Evolutionary conservation across 345 rosid species (phyloP).

Genomic region (Lepidium didymum): DNA sequence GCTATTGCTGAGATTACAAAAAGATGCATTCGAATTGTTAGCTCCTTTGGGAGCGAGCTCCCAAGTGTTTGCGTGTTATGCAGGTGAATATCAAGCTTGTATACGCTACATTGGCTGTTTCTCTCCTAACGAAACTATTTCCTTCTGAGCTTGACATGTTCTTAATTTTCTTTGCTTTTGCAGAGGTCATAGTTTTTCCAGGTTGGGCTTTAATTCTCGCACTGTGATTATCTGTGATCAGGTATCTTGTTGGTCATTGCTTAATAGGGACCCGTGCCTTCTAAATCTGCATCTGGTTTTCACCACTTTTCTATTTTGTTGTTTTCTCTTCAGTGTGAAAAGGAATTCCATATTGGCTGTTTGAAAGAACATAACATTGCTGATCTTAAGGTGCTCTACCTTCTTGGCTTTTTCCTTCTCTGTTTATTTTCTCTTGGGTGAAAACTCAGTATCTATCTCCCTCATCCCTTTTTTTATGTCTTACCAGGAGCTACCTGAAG

Average conservation of each 20-base stretch:
- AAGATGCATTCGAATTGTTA: slow-evolving; percentile 83
- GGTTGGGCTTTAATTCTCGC: slow-evolving; percentile 64
- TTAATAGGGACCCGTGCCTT: neutral
- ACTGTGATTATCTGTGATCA: slow-evolving; percentile 94
- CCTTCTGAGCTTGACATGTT: neutral
- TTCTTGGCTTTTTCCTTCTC: neutral
- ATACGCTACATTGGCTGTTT: neutral
- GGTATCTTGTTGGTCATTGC: slow-evolving; percentile 36
- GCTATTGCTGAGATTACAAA: slow-evolving; percentile 76
- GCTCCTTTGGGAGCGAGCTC: slow-evolving; percentile 47
- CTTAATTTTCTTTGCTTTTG: slow-evolving; percentile 19
- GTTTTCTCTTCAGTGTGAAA: slow-evolving; percentile 62
- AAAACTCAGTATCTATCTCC: neutral
- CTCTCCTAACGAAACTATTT: neutral
- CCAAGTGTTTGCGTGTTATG: slow-evolving; percentile 81
- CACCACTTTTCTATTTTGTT: slow-evolving; percentile 10
- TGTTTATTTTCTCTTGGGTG: neutral
- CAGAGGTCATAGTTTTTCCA: slow-evolving; percentile 69
- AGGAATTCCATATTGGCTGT: slow-evolving; percentile 93
- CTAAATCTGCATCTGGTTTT: slow-evolving; percentile 2
- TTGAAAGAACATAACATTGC: slow-evolving; percentile 68
- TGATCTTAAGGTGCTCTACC: slow-evolving; percentile 60
- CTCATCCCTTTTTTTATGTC: neutral
- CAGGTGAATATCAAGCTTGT: slow-evolving; percentile 44
- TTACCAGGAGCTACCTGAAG: slow-evolving; percentile 80